Evolutionary conservation across 441 rosid genomes (phyloP).

Genomic region (Pelargonium cotyledonis): DNA sequence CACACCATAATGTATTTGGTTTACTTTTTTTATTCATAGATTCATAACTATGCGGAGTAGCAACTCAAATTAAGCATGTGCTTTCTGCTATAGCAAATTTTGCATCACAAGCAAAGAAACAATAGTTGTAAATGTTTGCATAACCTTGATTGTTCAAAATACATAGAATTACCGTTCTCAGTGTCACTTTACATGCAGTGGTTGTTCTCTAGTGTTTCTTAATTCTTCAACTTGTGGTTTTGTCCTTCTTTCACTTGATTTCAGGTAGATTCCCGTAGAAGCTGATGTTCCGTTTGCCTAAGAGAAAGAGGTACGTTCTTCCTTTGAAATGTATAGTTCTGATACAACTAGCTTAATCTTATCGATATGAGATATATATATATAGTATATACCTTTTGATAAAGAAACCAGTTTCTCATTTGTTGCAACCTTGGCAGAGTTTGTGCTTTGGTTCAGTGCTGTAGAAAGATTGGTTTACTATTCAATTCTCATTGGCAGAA

Average conservation of each 20-base stretch:
- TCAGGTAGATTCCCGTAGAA: neutral
- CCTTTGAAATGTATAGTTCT: neutral
- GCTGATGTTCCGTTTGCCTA: neutral
- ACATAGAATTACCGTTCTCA: neutral
- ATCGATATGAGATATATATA: no score
- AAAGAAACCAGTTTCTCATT: no score
- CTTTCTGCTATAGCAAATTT: neutral
- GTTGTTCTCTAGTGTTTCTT: neutral
- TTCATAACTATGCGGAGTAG: neutral
- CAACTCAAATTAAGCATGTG: neutral
- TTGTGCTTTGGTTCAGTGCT: neutral
- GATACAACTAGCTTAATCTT: no score
- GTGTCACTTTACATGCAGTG: neutral
- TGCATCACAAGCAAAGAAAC: neutral
- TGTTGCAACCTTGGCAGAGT: neutral
- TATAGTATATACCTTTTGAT: neutral
- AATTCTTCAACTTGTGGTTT: neutral
- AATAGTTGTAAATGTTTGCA: neutral
- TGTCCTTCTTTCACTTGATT: neutral
- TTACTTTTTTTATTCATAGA: slow-evolving; percentile 25
- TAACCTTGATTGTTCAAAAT: neutral
- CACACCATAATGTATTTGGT: slow-evolving; percentile 25
- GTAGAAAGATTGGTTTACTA: neutral
- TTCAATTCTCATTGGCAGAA: neutral
- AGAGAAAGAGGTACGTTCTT: neutral